Base-by-base conservation (phyloP, 768 basidiomycete species). In the Mycena capillaripes region DNA sequence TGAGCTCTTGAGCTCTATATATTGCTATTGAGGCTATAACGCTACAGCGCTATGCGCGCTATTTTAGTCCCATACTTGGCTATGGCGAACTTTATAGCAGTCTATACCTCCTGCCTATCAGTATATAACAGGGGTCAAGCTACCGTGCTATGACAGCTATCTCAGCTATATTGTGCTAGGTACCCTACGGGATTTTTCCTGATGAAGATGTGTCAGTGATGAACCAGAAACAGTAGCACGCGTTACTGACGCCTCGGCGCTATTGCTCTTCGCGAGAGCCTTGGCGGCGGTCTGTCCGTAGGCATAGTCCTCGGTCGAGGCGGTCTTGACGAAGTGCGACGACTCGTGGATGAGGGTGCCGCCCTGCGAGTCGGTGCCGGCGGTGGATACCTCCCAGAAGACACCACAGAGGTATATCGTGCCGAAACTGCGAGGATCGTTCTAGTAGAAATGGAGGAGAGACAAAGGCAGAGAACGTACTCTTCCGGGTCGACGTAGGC, bases 331-430 rank as follows among this genome's bases (percentile, higher is more conserved):
- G 79, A 87, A 88, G 78, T 88, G 87, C 40, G 84, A 85, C 27
- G 83, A 82, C 80, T 88, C 84, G 72, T 84, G 84, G 58, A 84
- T 76, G 71, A 83, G 77, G 12, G 83, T 82, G 70, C 82, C 83
- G 62, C 74, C 83, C 79, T 82, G 83, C 53, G 87, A 89, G 76
- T 89, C 86, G 21, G 86, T 88, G 56, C 88, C 88, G 19, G 83
- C 86, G 62, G 71, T 78, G 8, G 86, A 80, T 9, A 84, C 85
- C 10, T 76, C 21, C 87, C 87, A 89, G 82, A 88, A 89, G 12
- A 82, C 86, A 59, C 75, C 82, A 73, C 89, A 89, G 60, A 89
- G 83, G 79, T 83, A 83, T 69, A 89, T 80, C 52, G 72, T 73
- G 32, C 84, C 84, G 77, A 85, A 86, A n/a, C n/a, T n/a, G 7